Evolutionary conservation across 1,284 basidiomycete genomes (phyloP), one percentile per base, ranked within the genome.

Genomic region (Meripilus lineatus): DNA sequence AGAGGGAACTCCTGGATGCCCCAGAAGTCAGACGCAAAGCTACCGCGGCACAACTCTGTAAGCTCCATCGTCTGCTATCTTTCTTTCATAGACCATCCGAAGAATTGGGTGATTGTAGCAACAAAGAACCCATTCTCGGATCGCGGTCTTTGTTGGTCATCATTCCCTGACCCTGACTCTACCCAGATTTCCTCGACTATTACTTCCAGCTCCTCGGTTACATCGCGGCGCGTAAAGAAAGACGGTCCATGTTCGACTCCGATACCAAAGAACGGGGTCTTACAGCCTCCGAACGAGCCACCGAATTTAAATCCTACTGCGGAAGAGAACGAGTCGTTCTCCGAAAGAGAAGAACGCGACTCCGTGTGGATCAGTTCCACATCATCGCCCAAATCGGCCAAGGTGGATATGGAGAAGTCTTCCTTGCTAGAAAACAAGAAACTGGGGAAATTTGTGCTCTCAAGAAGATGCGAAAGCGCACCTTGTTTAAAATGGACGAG

Each of bases 371-470:
- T 47, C 86, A 93, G 60, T 96, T 95, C 59, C 86, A 94, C 58
- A 95, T 96, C 63, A 93, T 97, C 54, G 91, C 92, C 1, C 94
- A 97, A 61, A 91, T 97, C 40, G 93, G 94, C 2, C 94, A 97
- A 68, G 94, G 93, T 17, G 93, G 93, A 2, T 97, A 96, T 66
- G 94, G 94, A 7, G 93, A 96, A 52, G 93, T 97, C 23, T 97
- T 87, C 62, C 72, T 97, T 33, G 93, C 94, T 3, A 73, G 93
- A 37, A 95, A 95, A 63, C 79, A 87, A 52, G 93, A 96, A 54
- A 89, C 93, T 0, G 87, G 90, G 30, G 92, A 97, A 63, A 88
- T 97, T 5, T 96, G 93, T 52, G 93, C 94, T 2, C 68, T 97
- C 45, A 97, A 97, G 74, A 94, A 92, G 72, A 94, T 97, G 93